Evolutionary conservation across 495 filamentous ascomycete species (phyloP), one percentile per base, ranked within the genome.

Genomic region (Baudoinia panamericana): DNA sequence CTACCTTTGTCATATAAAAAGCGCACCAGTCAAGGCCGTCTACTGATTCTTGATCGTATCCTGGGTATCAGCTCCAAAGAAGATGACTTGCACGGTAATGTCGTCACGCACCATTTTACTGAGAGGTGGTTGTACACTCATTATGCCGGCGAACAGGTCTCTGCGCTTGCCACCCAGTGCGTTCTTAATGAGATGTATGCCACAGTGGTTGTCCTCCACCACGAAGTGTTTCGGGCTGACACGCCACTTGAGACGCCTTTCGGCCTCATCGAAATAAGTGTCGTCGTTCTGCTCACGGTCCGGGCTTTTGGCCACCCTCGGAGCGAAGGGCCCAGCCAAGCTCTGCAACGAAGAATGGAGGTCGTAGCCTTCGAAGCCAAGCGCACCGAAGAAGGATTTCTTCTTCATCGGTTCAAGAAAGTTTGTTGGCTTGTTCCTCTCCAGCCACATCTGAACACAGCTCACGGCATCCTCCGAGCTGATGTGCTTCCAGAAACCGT

Each of bases 401-500:
- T 37, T 20, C 16, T 37, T 37, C 17, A 15, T 20, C 29, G 7
- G 3, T 12, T 37, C 25, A 4, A 43, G n/a, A 22, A 48, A 48
- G 30, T 44, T 36, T 25, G 51, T 53, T 1, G 33, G 34, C 6
- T 48, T 31, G 43, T 40, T 51, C 6, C 51, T 58, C 44, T 68
- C 64, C 12, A 75, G 36, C 75, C 73, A 82, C 35, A 50, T 55
- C 16, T 62, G 67, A 2, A 80, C 70, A 2, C 76, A 54, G 3
- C 65, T 56, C 0, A 81, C 77, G 2, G 69, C 75, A 54, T 82
- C 65, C 43, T 72, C 61, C 46, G 54, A 75, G 7, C 68, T 63
- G 24, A 81, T 59, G 27, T 55, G 54, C 49, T 80, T 73, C 76
- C 77, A 83, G 22, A 82, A 36, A 4, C 77, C 77, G 45, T 81